These are phyloP conservation scores for Limonium bicolor DNA, from an alignment of 148 eudicot species.

Conservation along the genomic window DNA sequence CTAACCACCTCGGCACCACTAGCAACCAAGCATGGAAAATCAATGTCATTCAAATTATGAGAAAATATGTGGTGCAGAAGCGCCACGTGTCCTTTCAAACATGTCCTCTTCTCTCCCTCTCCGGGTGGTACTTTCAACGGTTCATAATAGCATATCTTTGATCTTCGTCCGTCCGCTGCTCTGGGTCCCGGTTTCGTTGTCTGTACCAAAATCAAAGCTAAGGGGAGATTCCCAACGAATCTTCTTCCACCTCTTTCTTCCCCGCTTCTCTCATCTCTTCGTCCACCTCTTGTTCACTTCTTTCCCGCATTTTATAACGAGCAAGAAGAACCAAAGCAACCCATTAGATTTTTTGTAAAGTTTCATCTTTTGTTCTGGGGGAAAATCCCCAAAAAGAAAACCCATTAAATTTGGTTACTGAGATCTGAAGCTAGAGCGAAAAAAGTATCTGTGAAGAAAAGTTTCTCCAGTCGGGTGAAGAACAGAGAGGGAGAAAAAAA, in stretches of 20 bases:
- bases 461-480: too few relatives aligned
- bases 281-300: constrained; percentile 8
- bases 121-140: too few relatives aligned
- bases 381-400: neutral
- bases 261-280: constrained; percentile 5
- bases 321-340: neutral
- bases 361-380: neutral
- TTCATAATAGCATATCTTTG: too few relatives aligned
- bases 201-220: too few relatives aligned
- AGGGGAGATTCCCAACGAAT: constrained; percentile 34
- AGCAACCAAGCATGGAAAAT: too few relatives aligned
- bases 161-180: too few relatives aligned
- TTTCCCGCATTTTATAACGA: neutral
- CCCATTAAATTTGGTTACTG: neutral
- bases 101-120: too few relatives aligned
- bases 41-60: too few relatives aligned
- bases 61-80: too few relatives aligned
- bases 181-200: too few relatives aligned
- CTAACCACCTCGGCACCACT: too few relatives aligned
- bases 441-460: neutral
- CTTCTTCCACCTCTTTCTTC: constrained; percentile 14
- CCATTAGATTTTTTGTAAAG: neutral
- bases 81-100: too few relatives aligned
- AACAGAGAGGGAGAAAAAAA: neutral
- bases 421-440: neutral